A percentile compares a stretch with the other conserved stretches of the same genome.
Conservation (phyloP, 768 basidiomycete species). For the Amanita rubescens region DNA sequence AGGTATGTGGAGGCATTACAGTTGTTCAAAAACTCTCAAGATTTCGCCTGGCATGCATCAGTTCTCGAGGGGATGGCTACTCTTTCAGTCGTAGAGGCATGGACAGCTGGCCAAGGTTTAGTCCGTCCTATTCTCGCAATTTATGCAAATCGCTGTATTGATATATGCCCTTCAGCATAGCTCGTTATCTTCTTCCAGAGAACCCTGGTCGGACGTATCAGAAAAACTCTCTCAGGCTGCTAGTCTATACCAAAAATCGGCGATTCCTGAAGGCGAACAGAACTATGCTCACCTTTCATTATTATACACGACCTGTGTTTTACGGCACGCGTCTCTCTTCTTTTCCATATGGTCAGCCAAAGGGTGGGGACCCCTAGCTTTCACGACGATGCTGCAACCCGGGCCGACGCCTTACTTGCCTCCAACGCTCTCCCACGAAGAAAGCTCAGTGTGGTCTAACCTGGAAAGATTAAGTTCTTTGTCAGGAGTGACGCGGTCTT, state of each 20-base stretch:
- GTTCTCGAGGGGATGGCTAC: slow-evolving; percentile 83
- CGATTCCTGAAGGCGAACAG: slow-evolving; percentile 46
- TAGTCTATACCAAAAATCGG: slow-evolving; percentile 53
- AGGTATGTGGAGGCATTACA: slow-evolving; percentile 86
- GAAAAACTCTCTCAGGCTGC: slow-evolving; percentile 69
- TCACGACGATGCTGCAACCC: slow-evolving; percentile 66
- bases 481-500: slow-evolving; percentile 63
- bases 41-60: slow-evolving; percentile 85
- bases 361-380: slow-evolving; percentile 78
- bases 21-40: slow-evolving; percentile 66
- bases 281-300: slow-evolving; percentile 59
- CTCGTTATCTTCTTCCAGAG: slow-evolving; percentile 42
- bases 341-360: slow-evolving; percentile 81
- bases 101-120: slow-evolving; percentile 67
- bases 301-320: slow-evolving; percentile 58
- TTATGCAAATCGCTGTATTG: slow-evolving; percentile 6
- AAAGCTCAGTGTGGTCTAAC: slow-evolving; percentile 37
- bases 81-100: slow-evolving; percentile 73
- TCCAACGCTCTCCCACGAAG: slow-evolving; percentile 44
- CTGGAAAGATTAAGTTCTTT: slow-evolving; percentile 60
- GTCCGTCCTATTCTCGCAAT: slow-evolving; percentile 36
- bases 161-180: slow-evolving; percentile 37
- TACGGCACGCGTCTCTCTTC: slow-evolving; percentile 68
- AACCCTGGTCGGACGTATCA: slow-evolving; percentile 69
- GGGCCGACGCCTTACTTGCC: slow-evolving; percentile 53